Base-by-base conservation (phyloP, 2,329 filamentous ascomycete genomes). In the Sarocladium brachiariae region DNA sequence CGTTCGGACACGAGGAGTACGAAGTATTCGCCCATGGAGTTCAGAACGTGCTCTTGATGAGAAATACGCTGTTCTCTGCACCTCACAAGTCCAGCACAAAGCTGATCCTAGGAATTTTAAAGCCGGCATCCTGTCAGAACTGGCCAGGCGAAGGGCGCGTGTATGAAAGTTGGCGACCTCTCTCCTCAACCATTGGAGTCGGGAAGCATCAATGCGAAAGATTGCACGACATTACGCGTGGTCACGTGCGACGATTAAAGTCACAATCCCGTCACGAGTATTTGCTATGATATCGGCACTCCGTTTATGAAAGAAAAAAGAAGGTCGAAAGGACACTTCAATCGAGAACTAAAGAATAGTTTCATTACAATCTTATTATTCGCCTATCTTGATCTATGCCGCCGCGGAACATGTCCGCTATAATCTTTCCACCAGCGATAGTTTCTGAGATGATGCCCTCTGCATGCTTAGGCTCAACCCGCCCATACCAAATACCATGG, bases 401-500 rank as follows among this genome's bases (percentile, higher is more conserved):
- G 0, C 88, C 88, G 54, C 88, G 70, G 55, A 90, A 88, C 61
- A 88, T 69, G 54, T 90, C 84, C 24, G 71, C 72, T 25, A 93
- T 80, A 0, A 93, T 76, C 25, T 73, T 80, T 1, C 88, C 87
- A 21, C 73, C 72, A 6, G 81, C 39, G 1, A 93, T 68, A 4
- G 88, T 92, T 71, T 89, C 83, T 18, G 73, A 68, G 4, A 93
- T 75, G 43, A 93, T 79, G 0, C 87, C 88, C 61, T 90, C 84
- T 0, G 91, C 86, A 63, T 92, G 79, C 60, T 75, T 77, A 3
- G 87, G 84, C 57, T 86, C 84, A 2, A 93, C 84, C 35, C 88
- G 71, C 0, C 88, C 88, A 64, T 93, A 93, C 88, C 88, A 93
- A 2, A 93, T 78, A 1, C 87, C 87, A 59, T 80, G 80, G 0